A percentile compares a stretch with the other conserved stretches of the same genome.
phyloP scores from a whole-genome alignment of 2,329 filamentous ascomycete genomes.

The Bipolaris cookei region DNA sequence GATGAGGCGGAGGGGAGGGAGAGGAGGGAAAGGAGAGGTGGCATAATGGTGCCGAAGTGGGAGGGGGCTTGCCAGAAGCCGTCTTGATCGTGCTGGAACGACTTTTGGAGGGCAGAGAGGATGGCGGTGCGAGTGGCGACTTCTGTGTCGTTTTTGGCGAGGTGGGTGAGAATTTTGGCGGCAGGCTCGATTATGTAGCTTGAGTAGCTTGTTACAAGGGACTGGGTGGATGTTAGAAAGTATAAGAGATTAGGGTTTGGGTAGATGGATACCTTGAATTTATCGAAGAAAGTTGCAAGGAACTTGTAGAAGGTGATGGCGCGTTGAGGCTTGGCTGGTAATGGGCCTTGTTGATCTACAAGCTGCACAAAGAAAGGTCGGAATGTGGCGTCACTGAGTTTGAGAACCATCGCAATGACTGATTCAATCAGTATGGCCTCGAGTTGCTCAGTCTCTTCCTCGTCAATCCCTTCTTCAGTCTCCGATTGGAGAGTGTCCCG shows the following conservation, averaged over 20 bases:
- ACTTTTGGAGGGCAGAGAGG: slow-evolving; percentile 73
- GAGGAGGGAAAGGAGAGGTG: slow-evolving; percentile 71
- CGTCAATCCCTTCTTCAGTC: slow-evolving; percentile 52
- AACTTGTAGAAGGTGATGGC: slow-evolving; percentile 83
- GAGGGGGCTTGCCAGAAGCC: slow-evolving; percentile 94
- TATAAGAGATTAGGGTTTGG: slow-evolving; percentile 10
- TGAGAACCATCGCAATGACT: slow-evolving; percentile 89
- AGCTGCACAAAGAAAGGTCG: slow-evolving; percentile 85
- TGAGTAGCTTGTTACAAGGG: slow-evolving; percentile 91
- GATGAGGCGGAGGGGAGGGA: slow-evolving; percentile 27
- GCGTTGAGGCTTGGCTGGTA: slow-evolving; percentile 50
- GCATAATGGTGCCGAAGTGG: slow-evolving; percentile 77
- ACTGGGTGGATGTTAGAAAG: slow-evolving; percentile 53
- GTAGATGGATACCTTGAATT: slow-evolving; percentile 66
- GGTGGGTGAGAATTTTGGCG: slow-evolving; percentile 64
- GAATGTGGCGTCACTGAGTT: slow-evolving; percentile 94
- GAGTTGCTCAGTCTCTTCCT: slow-evolving; percentile 62
- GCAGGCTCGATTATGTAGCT: slow-evolving; percentile 81
- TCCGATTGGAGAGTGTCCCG: slow-evolving; percentile 54
- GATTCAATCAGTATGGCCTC: slow-evolving; percentile 72
- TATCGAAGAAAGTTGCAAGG: slow-evolving; percentile 78
- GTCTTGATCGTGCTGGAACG: slow-evolving; percentile 89
- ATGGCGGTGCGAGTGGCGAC: slow-evolving; percentile 72
- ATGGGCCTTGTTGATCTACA: slow-evolving; percentile 71
- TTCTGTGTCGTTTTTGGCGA: slow-evolving; percentile 49